Percentiles rank a stretch among this genome's conserved stretches.
Evolutionary conservation across 345 rosid genomes (phyloP).

Genomic region (Pugionium cornutum): DNA sequence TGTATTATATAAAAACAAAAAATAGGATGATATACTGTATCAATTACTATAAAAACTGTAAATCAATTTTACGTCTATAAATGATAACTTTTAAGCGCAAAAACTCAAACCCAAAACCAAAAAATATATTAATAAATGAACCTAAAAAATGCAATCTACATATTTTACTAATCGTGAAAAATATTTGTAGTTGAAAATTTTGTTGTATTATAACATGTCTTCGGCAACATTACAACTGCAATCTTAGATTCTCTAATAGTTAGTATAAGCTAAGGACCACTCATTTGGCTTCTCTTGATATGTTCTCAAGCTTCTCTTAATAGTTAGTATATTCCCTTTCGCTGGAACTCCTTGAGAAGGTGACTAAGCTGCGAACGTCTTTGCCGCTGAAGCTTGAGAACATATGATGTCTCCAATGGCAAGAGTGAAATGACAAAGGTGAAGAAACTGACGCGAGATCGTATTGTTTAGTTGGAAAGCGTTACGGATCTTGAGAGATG

Average conservation of each 20-base stretch:
- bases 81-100: too few relatives aligned
- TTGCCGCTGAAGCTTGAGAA: constrained; percentile 29
- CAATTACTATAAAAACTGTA: too few relatives aligned
- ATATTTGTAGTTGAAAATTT: too few relatives aligned
- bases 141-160: too few relatives aligned
- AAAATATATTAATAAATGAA: too few relatives aligned
- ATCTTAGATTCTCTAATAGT: constrained; percentile 28
- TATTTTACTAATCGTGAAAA: background rate
- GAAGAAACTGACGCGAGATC: constrained; percentile 16
- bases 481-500: background rate
- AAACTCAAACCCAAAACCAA: too few relatives aligned
- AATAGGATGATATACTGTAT: too few relatives aligned
- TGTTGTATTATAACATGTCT: constrained; percentile 4
- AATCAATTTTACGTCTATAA: too few relatives aligned
- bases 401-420: constrained; percentile 28
- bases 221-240: constrained; percentile 15
- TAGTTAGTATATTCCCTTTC: constrained; percentile 20
- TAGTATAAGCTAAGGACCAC: constrained; percentile 23
- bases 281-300: constrained; percentile 25
- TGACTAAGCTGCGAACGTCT: constrained; percentile 35
- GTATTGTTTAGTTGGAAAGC: background rate
- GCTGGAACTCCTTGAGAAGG: constrained; percentile 26
- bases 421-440: constrained; percentile 21
- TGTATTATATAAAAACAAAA: too few relatives aligned
- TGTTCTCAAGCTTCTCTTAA: constrained; percentile 14